Evolutionary conservation across 2,329 filamentous ascomycete species (phyloP).

Genomic region (Chrysoporthe cubensis): DNA sequence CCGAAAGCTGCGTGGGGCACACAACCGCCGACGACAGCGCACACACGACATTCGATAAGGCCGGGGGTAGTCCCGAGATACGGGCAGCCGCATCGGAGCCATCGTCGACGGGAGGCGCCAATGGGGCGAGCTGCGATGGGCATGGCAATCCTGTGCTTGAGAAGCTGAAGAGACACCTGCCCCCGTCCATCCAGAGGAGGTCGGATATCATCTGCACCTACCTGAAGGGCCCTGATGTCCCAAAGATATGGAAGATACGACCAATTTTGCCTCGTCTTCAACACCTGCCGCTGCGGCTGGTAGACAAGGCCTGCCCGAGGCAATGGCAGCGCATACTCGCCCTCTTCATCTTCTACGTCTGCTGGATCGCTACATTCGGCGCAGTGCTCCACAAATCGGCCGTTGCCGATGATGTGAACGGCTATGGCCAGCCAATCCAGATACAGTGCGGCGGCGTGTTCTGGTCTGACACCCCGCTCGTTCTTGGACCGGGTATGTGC

Average conservation of each 20-base stretch:
- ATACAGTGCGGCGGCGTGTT: constrained; percentile 21
- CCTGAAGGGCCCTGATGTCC: constrained; percentile 17
- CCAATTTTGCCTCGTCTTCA: constrained; percentile 25
- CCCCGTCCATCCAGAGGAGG: constrained; percentile 4
- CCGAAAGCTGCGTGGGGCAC: constrained; percentile 21
- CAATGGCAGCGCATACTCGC: constrained; percentile 21
- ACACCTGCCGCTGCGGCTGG: constrained; percentile 25
- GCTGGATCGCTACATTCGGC: constrained; percentile 25
- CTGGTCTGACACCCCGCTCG: constrained; percentile 16
- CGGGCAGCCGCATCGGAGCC: constrained; percentile 11
- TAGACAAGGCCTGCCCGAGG: constrained; percentile 18
- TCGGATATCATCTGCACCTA: constrained; percentile 3
- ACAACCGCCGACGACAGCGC: constrained; percentile 6
- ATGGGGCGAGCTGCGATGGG: neutral
- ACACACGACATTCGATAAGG: neutral
- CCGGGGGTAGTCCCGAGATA: constrained; percentile 10
- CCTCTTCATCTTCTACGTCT: constrained; percentile 25
- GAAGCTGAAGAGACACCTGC: constrained; percentile 15
- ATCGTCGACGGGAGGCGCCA: constrained; percentile 7
- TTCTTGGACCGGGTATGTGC: neutral
- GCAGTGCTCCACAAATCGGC: constrained; percentile 24
- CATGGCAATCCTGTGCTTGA: constrained; percentile 5
- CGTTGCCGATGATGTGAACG: constrained; percentile 18
- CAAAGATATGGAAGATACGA: constrained; percentile 22
- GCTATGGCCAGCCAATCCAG: constrained; percentile 20